A percentile compares a stretch with the other conserved stretches of the same genome.
These are phyloP conservation scores for Solanum chiquidenum DNA, from an alignment of 257 asterid species.

Conservation along the genomic window DNA sequence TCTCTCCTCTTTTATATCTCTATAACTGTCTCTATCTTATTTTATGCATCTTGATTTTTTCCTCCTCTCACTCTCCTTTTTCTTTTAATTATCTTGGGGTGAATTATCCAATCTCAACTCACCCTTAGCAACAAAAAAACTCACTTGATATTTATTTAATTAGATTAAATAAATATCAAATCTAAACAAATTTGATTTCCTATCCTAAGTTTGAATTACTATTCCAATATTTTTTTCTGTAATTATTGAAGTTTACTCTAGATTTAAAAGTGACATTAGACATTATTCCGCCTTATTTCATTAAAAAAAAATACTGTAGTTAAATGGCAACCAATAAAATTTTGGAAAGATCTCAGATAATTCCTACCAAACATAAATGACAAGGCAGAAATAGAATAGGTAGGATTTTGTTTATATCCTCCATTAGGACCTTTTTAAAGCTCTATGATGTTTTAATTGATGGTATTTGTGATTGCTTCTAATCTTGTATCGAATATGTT, in stretches of 20 bases:
- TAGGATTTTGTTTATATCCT: not conserved
- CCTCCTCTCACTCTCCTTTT: not conserved
- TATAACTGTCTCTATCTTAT: not conserved
- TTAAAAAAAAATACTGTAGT: not conserved
- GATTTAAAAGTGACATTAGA: not conserved
- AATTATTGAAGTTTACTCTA: not conserved
- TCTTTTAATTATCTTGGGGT: too few species aligned
- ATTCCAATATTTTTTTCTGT: not conserved
- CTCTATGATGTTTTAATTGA: not conserved
- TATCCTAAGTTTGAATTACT: too few species aligned
- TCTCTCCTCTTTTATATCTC: not conserved
- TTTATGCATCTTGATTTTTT: not conserved
- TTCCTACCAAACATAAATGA: too few species aligned
- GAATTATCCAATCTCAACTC: too few species aligned
- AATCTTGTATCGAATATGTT: not conserved
- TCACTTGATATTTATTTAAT: too few species aligned
- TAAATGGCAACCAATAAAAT: not conserved
- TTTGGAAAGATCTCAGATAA: not conserved
- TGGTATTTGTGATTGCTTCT: not conserved
- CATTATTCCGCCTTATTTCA: not conserved
- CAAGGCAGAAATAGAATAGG: not conserved
- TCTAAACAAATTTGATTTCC: too few species aligned
- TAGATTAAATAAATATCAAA: too few species aligned
- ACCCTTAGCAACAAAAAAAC: too few species aligned
- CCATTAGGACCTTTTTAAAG: too few species aligned